Evolutionary conservation across 495 filamentous ascomycete genomes (phyloP).

Genomic region (Talaromyces thailandensis): DNA sequence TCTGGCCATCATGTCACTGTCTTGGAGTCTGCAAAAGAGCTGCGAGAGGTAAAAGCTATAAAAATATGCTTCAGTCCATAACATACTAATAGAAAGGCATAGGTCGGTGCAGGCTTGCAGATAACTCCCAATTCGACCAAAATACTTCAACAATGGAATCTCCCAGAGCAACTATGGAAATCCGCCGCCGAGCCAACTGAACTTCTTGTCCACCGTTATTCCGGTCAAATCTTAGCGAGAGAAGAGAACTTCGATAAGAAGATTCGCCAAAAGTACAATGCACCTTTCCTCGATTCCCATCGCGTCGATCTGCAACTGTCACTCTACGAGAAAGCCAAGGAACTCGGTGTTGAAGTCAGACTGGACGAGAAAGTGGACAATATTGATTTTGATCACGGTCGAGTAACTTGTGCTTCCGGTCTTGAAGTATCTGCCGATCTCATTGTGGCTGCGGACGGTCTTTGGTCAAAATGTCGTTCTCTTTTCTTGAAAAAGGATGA

Average conservation of each 20-base stretch:
- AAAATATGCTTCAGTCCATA: not conserved
- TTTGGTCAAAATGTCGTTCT: conserved; percentile 43
- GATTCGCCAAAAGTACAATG: conserved; percentile 21
- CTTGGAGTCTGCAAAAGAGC: conserved; percentile 51
- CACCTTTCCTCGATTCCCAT: conserved; percentile 40
- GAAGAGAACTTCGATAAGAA: conserved; percentile 31
- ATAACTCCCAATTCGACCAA: conserved; percentile 49
- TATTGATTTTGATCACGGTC: conserved; percentile 19
- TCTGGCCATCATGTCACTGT: conserved; percentile 53
- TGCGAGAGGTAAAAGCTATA: conserved; percentile 12
- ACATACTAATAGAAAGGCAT: conserved; percentile 16
- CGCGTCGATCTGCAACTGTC: conserved; percentile 48
- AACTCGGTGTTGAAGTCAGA: conserved; percentile 42
- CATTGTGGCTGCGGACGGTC: conserved; percentile 41
- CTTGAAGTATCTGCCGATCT: conserved; percentile 24
- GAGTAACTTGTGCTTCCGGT: conserved; percentile 8
- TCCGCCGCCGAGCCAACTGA: conserved; percentile 42
- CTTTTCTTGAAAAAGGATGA: conserved; percentile 31
- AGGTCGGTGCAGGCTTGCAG: conserved; percentile 44
- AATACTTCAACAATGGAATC: conserved; percentile 44
- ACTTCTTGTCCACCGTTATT: conserved; percentile 50
- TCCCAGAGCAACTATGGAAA: conserved; percentile 33
- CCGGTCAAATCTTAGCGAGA: conserved; percentile 42
- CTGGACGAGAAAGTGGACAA: conserved; percentile 31
- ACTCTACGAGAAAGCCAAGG: conserved; percentile 39